phyloP scores from a whole-genome alignment of 768 basidiomycete genomes.

The Epithele typhae region DNA sequence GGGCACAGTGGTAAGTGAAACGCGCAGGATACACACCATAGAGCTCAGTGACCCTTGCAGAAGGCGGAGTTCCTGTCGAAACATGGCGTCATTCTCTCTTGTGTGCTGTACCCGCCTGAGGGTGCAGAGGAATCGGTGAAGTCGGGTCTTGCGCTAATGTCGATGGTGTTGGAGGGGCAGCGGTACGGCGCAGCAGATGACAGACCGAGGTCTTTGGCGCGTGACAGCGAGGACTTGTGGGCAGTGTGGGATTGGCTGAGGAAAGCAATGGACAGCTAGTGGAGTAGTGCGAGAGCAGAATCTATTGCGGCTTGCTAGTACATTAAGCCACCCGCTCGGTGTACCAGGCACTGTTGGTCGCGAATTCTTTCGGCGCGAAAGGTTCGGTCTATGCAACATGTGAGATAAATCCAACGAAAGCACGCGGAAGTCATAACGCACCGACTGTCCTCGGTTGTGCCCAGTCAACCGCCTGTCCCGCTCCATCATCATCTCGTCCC shows the following conservation, averaged over 20 bases:
- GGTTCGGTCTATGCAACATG: slow-evolving; percentile 51
- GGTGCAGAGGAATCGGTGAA: slow-evolving; percentile 8
- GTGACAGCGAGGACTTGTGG: slow-evolving; percentile 2
- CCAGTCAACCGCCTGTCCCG: slow-evolving; percentile 88
- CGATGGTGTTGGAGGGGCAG: slow-evolving; percentile 28
- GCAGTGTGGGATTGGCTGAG: slow-evolving; percentile 31
- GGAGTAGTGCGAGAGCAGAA: background rate
- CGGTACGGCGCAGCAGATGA: slow-evolving; percentile 37
- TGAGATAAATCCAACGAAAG: background rate
- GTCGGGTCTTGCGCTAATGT: slow-evolving; percentile 23
- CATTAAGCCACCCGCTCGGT: slow-evolving; percentile 43
- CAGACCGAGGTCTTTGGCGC: slow-evolving; percentile 2
- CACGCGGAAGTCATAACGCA: slow-evolving; percentile 33
- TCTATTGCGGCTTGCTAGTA: slow-evolving; percentile 2
- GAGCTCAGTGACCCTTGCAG: slow-evolving; percentile 25
- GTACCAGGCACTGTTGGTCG: slow-evolving; percentile 71
- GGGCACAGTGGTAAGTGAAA: slow-evolving; percentile 35
- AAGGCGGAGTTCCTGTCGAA: slow-evolving; percentile 50
- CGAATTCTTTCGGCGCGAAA: slow-evolving; percentile 63
- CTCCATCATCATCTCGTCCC: slow-evolving; percentile 97
- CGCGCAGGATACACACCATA: background rate
- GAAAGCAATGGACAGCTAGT: slow-evolving; percentile 26
- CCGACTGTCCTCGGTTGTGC: slow-evolving; percentile 79
- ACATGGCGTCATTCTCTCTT: slow-evolving; percentile 60
- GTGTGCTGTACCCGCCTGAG: slow-evolving; percentile 28